Conservation (phyloP, 2,329 filamentous ascomycete species). For the Xylariales sp. region DNA sequence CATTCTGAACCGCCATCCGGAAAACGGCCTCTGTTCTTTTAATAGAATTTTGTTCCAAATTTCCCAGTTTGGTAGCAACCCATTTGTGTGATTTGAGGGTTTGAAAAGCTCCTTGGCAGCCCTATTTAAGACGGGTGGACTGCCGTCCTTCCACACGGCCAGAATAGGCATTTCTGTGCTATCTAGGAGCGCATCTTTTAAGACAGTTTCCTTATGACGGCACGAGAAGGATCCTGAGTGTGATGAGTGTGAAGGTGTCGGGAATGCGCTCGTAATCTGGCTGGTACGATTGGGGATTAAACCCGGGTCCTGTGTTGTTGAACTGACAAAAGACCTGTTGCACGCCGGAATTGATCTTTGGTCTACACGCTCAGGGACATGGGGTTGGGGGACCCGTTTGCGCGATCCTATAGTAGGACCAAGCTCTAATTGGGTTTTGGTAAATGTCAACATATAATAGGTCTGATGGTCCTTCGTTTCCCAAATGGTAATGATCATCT, state of each 20-base stretch:
- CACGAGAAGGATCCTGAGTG: background rate
- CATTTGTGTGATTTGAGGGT: background rate
- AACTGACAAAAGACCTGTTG: background rate
- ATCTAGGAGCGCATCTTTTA: conserved; percentile 8
- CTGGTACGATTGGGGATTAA: background rate
- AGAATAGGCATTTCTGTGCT: conserved; percentile 13
- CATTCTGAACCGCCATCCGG: background rate
- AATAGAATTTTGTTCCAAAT: conserved; percentile 6
- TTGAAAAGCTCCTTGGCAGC: background rate
- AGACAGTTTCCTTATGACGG: background rate
- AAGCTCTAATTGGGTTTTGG: background rate
- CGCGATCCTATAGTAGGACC: too few species aligned
- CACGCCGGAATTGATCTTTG: background rate
- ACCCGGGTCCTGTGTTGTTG: background rate
- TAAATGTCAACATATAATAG: conserved; percentile 7
- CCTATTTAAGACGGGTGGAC: background rate
- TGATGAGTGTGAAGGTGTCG: background rate
- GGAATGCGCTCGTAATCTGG: background rate
- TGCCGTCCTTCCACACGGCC: conserved; percentile 10
- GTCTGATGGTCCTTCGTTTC: background rate
- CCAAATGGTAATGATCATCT: background rate
- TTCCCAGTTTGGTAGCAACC: background rate
- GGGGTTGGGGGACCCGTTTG: too few species aligned
- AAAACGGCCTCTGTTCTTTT: conserved; percentile 4
- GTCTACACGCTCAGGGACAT: background rate